phyloP scores from a whole-genome alignment of 352 stramenopile genomes.

The Phytophthora colocasiae region DNA sequence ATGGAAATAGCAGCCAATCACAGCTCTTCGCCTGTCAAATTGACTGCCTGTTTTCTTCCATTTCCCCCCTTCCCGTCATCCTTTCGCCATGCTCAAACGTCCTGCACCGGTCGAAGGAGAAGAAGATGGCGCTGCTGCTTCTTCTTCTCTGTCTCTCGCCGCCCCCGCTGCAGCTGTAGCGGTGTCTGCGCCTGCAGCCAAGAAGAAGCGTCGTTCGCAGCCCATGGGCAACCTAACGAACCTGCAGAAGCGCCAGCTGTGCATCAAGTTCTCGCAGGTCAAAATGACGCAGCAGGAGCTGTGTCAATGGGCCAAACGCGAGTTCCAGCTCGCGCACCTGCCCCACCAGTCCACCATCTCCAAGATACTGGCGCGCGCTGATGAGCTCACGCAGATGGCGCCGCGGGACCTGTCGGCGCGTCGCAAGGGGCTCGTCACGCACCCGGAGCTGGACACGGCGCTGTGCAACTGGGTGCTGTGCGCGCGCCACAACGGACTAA shows the following conservation, averaged over 20 bases:
- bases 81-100: conserved; percentile 33
- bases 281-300: conserved; percentile 76
- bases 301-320: conserved; percentile 63
- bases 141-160: too few species aligned
- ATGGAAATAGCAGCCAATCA: neutral
- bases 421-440: conserved; percentile 52
- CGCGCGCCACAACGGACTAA: conserved; percentile 51
- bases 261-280: conserved; percentile 59
- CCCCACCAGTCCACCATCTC: conserved; percentile 73
- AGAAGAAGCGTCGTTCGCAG: conserved; percentile 58
- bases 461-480: conserved; percentile 71
- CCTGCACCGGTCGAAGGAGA: conserved; percentile 4
- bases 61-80: conserved; percentile 37
- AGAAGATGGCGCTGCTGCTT: too few species aligned
- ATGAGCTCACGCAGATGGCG: conserved; percentile 59
- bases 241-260: conserved; percentile 65
- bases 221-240: conserved; percentile 71
- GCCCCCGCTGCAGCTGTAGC: neutral
- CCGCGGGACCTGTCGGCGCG: conserved; percentile 48
- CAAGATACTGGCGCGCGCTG: conserved; percentile 58
- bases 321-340: conserved; percentile 64
- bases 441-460: conserved; percentile 66
- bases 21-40: conserved; percentile 34
- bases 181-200: conserved; percentile 11
- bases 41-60: conserved; percentile 33